These are phyloP conservation scores for Cordyceps pruinosa DNA, from an alignment of 2,329 filamentous ascomycete species.

Conservation along the genomic window DNA sequence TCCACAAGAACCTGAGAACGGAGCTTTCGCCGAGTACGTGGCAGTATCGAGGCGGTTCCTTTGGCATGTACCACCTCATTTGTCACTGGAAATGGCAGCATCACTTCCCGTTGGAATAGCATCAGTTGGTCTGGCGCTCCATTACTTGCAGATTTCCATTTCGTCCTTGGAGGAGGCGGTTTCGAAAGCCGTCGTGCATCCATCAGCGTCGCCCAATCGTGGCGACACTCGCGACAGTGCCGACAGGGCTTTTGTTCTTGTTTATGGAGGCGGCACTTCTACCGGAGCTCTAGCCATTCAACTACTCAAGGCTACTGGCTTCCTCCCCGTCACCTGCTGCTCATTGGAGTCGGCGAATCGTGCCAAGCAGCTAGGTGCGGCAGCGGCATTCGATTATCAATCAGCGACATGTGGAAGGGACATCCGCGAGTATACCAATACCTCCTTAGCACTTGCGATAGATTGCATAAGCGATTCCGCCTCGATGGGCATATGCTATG, in stretches of 20 bases:
- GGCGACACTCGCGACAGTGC: neutral
- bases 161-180: neutral
- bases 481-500: conserved; percentile 15
- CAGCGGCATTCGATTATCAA: conserved; percentile 17
- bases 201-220: neutral
- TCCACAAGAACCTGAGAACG: neutral
- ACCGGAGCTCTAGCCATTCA: conserved; percentile 24
- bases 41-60: neutral
- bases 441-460: conserved; percentile 13
- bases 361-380: conserved; percentile 6
- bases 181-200: neutral
- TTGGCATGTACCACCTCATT: neutral
- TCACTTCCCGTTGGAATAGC: neutral
- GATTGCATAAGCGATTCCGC: conserved; percentile 16
- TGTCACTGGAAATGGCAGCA: neutral
- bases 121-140: neutral
- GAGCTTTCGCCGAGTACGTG: conserved; percentile 5
- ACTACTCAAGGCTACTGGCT: neutral
- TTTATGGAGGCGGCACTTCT: conserved; percentile 25
- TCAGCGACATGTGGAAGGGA: conserved; percentile 16
- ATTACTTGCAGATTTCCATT: neutral
- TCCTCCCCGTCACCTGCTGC: neutral
- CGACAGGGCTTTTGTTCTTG: conserved; percentile 17
- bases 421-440: conserved; percentile 17
- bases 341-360: neutral